Base-by-base conservation (phyloP, 352 stramenopile species). In the Phytophthora niederhauseri region DNA sequence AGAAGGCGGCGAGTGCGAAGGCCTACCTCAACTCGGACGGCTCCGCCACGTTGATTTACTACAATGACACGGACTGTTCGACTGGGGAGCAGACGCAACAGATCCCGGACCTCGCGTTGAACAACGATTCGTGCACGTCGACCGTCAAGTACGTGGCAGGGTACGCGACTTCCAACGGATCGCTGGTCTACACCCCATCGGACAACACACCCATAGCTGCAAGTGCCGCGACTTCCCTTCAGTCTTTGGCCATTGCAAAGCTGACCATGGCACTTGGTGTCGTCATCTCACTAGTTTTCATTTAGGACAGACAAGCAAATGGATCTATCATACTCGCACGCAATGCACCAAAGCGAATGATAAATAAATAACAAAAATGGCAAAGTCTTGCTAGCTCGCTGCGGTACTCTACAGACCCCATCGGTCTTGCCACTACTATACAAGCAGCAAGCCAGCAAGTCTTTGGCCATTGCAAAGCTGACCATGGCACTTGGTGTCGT, bases 331-430 rank as follows among this genome's bases (percentile, higher is more conserved):
- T n/a, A n/a, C n/a, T n/a, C n/a, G n/a, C n/a, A n/a, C n/a, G n/a
- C n/a, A n/a, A n/a, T n/a, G n/a, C n/a, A n/a, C n/a, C n/a, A n/a
- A n/a, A n/a, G n/a, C n/a, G n/a, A n/a, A n/a, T n/a, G n/a, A n/a
- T 34, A 57, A 75, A 72, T 75, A 75, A 75, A 75, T 75, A 75
- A 61, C 62, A 75, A 75, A 75, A 75, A 71, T 54, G 19, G 38
- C 53, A 34, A 30, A 38, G 12, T 12, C 48, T 58, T n/a, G 24
- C 53, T 51, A 17, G 26, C 51, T 62, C 49, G 30, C 61, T 70
- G 67, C 68, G n/a, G n/a, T n/a, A n/a, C n/a, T n/a, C n/a, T n/a
- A n/a, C n/a, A n/a, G n/a, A n/a, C n/a, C n/a, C n/a, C n/a, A n/a
- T n/a, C n/a, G n/a, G n/a, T n/a, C n/a, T n/a, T n/a, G n/a, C n/a